Base-by-base conservation (phyloP, 805 yeast genomes). In the Zygoascus ofunaensis region DNA sequence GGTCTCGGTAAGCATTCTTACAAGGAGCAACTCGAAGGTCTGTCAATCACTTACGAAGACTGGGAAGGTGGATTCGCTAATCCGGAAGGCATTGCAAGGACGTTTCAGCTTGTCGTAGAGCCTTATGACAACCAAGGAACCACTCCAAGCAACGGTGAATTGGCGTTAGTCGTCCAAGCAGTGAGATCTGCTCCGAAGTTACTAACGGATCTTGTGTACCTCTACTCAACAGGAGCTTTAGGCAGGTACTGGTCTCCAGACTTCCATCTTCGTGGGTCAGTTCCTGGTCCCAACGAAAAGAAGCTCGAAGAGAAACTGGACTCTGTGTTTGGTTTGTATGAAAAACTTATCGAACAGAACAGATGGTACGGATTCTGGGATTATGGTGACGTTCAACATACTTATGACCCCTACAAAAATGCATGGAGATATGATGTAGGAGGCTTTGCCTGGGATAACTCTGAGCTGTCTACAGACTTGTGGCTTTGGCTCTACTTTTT, bases 331-430 rank as follows among this genome's bases (percentile, higher is more conserved):
- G 18, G 22, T 20, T 41, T 21, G n/a, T 41, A 41, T 19, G 24
- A 34, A 5, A 12, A 10, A 4, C 44, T 33, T 7, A 41, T 41
- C 21, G 44, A 41, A 22, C 44, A 41, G 32, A 17, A 41, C 18
- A 14, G 44, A 10, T 41, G 44, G 44, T 41, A 41, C 22, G 44
- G 44, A 22, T 41, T 41, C 21, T 41, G 44, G 44, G 44, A 41
- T 19, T 33, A 41, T 33, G 44, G 44, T 5, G 44, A 41, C 20
- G 44, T 41, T 14, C 44, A 41, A 21, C 44, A 41, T 28, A 41
- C 36, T 5, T 41, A 41, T 34, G 44, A 41, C n/a, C 15, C 20
- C 21, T 34, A 19, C 24, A 17, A 33, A 4, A 37, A 41, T 34
- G 28, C 39, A 12, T 41, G 44, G 44, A 19, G 44, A 19, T 41